Percentiles rank a stretch among this genome's conserved stretches.
Evolutionary conservation across 2,329 filamentous ascomycete species (phyloP).

Genomic region (Macrophomina tecta): DNA sequence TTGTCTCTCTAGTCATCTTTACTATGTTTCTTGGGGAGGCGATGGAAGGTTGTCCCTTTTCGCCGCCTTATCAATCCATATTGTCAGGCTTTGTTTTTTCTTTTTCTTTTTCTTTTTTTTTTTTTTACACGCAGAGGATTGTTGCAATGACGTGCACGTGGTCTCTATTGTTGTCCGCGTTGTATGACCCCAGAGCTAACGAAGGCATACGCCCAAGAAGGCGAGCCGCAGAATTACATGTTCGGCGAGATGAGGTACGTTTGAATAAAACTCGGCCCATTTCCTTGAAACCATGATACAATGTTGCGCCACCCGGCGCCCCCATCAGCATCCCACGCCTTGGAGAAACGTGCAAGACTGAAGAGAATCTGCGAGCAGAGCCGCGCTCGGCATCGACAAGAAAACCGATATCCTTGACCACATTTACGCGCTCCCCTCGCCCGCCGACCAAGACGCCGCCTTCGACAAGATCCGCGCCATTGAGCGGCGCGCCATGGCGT

Average conservation of each 20-base stretch:
- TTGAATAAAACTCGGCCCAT: too few species aligned
- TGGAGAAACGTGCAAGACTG: too few species aligned
- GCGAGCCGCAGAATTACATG: conserved; percentile 94
- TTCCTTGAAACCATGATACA: neutral
- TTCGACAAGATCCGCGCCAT: conserved; percentile 77
- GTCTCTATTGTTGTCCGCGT: too few species aligned
- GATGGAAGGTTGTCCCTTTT: too few species aligned
- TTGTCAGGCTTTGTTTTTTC: neutral
- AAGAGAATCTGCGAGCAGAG: conserved; percentile 39
- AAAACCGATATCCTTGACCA: conserved; percentile 85
- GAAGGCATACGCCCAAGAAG: conserved; percentile 46
- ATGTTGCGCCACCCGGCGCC: too few species aligned
- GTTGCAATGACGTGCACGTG: too few species aligned
- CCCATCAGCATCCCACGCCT: too few species aligned
- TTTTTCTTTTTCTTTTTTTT: neutral
- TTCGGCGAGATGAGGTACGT: conserved; percentile 79
- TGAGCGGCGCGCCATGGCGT: conserved; percentile 79
- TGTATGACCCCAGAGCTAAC: too few species aligned
- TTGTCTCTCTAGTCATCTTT: too few species aligned
- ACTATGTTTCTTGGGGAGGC: too few species aligned
- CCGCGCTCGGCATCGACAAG: conserved; percentile 74
- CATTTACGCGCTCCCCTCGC: conserved; percentile 73
- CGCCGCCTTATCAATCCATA: too few species aligned
- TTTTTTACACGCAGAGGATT: too few species aligned
- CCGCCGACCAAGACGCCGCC: conserved; percentile 64